Conservation (phyloP, 129 eudicot genomes). For the Apium graveolens region DNA sequence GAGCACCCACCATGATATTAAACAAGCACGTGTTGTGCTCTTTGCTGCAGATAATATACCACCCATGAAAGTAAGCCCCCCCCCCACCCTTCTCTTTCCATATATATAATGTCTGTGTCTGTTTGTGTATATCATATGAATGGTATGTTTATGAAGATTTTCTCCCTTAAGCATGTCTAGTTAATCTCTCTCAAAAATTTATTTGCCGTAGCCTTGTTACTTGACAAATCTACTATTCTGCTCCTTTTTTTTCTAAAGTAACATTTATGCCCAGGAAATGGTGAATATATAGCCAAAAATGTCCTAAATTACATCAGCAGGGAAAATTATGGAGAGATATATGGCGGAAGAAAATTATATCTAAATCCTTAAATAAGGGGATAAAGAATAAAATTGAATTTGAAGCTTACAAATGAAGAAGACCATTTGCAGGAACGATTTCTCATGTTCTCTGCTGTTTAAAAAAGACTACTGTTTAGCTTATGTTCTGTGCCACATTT, state of each 20-base stretch:
- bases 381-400: neutral
- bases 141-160: neutral
- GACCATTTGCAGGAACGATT: neutral
- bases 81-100: neutral
- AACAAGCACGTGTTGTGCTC: conserved; percentile 63
- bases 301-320: neutral
- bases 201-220: too few species aligned
- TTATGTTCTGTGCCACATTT: neutral
- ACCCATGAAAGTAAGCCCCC: conserved; percentile 54
- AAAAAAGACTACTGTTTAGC: neutral
- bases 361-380: neutral
- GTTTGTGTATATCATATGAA: neutral
- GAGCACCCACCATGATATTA: conserved; percentile 66
- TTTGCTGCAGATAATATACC: conserved; percentile 89
- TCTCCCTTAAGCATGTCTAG: neutral
- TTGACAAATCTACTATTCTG: too few species aligned
- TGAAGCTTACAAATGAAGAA: neutral
- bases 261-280: neutral
- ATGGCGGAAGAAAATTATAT: neutral
- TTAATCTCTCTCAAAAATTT: too few species aligned
- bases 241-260: neutral
- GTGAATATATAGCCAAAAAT: neutral
- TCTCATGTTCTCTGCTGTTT: neutral
- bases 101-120: neutral
- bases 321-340: neutral